phyloP scores from a whole-genome alignment of 2,329 filamentous ascomycete species.

The Fusarium sp. region DNA sequence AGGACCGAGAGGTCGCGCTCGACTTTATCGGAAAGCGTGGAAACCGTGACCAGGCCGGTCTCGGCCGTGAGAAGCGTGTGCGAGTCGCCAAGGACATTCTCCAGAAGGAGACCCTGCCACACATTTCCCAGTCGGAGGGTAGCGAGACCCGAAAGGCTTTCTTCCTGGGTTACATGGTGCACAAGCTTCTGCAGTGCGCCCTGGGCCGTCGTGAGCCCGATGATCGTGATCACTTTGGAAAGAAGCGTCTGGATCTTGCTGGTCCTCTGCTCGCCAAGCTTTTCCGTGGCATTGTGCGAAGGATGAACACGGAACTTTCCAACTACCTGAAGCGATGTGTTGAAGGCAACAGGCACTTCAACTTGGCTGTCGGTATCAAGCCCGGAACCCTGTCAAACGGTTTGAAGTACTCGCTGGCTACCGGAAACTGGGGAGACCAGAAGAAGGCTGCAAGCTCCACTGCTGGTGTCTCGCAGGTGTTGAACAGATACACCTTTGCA shows the following conservation, averaged over 20 bases:
- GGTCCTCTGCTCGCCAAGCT: constrained; percentile 95
- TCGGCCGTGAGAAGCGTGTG: constrained; percentile 87
- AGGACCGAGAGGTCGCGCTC: constrained; percentile 92
- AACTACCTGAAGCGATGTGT: constrained; percentile 93
- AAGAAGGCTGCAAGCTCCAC: constrained; percentile 97
- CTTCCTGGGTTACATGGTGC: constrained; percentile 99
- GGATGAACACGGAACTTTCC: constrained; percentile 90
- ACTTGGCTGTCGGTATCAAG: constrained; percentile 90
- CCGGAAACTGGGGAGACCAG: constrained; percentile 99
- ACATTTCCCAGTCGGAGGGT: constrained; percentile 94
- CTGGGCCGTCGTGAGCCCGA: constrained; percentile 93
- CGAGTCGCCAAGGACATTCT: constrained; percentile 93
- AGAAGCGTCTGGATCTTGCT: constrained; percentile 96
- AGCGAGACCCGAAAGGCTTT: constrained; percentile 97
- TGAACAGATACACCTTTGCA: constrained; percentile 97
- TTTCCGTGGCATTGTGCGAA: constrained; percentile 90
- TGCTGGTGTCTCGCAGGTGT: constrained; percentile 96
- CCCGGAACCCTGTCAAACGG: constrained; percentile 91
- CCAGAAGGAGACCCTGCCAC: constrained; percentile 95
- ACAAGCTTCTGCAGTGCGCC: constrained; percentile 92
- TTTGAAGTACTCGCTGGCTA: constrained; percentile 95
- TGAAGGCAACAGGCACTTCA: constrained; percentile 89
- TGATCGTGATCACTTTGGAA: constrained; percentile 98
- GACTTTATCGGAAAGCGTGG: constrained; percentile 97
- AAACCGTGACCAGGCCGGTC: constrained; percentile 66